Evolutionary conservation across 805 yeast species (phyloP).

Genomic region (Danielozyma ontarioensis): DNA sequence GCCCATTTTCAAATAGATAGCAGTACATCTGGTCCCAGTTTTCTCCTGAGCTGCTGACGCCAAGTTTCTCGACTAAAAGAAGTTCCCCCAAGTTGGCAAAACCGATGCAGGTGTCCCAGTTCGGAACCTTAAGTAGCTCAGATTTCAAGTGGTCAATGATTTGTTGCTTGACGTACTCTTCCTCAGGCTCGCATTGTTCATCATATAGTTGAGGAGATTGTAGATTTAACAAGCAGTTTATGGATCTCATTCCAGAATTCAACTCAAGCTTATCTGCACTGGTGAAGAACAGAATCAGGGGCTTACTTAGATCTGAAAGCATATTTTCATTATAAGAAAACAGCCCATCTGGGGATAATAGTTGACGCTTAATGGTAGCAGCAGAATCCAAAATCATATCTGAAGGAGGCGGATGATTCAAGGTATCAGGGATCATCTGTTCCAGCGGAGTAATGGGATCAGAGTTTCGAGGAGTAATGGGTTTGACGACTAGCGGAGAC

Average conservation of each 20-base stretch:
- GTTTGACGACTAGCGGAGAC: not conserved
- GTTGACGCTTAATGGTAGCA: slow-evolving; percentile 1
- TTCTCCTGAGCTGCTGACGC: slow-evolving; percentile 38
- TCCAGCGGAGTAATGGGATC: slow-evolving; percentile 9
- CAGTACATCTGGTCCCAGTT: slow-evolving; percentile 36
- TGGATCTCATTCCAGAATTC: slow-evolving; percentile 6
- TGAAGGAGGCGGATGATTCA: slow-evolving; percentile 4
- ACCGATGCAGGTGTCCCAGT: not conserved
- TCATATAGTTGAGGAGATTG: slow-evolving; percentile 16
- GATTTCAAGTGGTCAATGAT: not conserved
- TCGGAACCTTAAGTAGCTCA: too few species aligned
- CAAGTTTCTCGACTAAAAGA: slow-evolving; percentile 37
- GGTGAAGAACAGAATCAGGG: not conserved
- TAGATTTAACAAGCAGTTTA: slow-evolving; percentile 13
- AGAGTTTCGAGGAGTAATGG: not conserved
- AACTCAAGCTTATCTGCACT: not conserved
- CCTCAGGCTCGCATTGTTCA: too few species aligned
- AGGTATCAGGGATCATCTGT: slow-evolving; percentile 9
- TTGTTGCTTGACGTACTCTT: too few species aligned
- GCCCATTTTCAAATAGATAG: slow-evolving; percentile 26
- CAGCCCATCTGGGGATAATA: slow-evolving; percentile 6
- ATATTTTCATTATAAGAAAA: slow-evolving; percentile 2
- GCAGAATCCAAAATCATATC: too few species aligned
- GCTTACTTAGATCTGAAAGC: not conserved
- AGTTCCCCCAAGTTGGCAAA: slow-evolving; percentile 16